These are phyloP conservation scores for Tolypocladium tropicale DNA, from an alignment of 2,329 filamentous ascomycete species.

Conservation along the genomic window DNA sequence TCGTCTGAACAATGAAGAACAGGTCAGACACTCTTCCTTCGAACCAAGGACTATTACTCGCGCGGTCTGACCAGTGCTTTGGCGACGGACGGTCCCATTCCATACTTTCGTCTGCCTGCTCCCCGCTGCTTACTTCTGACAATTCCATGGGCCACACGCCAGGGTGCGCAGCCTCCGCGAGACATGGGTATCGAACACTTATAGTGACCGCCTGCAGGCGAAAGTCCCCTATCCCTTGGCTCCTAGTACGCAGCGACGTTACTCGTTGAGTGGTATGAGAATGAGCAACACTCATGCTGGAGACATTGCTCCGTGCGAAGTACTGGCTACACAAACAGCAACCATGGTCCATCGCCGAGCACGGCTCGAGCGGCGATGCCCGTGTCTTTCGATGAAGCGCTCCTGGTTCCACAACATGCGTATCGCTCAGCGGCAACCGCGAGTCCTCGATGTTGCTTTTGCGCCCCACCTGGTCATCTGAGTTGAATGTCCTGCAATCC, in stretches of 20 bases:
- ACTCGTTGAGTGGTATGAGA: no score
- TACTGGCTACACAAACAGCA: background rate
- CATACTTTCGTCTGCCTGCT: no score
- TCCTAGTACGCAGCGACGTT: no score
- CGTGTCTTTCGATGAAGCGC: background rate
- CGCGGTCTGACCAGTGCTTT: no score
- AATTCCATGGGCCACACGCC: background rate
- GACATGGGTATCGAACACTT: background rate
- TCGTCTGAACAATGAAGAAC: background rate
- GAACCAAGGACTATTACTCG: background rate
- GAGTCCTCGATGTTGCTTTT: background rate
- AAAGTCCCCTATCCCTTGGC: no score
- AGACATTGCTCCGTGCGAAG: background rate
- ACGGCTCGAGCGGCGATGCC: background rate
- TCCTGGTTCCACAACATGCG: background rate
- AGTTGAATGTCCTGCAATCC: background rate
- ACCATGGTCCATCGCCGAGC: background rate
- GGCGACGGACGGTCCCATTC: no score
- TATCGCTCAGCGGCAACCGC: background rate
- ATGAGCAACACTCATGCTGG: background rate
- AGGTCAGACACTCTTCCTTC: background rate
- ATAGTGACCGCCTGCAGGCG: no score
- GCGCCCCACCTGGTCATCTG: conserved; percentile 1
- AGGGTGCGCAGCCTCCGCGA: background rate
- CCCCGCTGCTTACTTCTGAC: background rate